These are phyloP conservation scores for Lycium barbarum DNA, from an alignment of 257 asterid genomes.

Conservation along the genomic window DNA sequence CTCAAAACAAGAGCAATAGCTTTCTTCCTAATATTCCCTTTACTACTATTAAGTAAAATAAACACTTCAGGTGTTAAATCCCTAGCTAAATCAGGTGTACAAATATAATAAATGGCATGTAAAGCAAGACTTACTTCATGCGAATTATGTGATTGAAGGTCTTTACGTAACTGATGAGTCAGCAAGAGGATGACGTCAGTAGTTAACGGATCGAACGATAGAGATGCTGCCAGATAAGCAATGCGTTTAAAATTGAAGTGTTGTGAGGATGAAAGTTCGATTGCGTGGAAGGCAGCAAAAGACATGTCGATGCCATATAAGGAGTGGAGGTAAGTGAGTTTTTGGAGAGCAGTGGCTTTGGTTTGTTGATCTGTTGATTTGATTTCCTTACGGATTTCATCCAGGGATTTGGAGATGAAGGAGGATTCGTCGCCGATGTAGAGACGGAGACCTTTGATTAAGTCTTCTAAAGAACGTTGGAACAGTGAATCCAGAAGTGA, in stretches of 20 bases:
- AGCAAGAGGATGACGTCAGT: conserved; percentile 90
- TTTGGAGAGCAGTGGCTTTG: conserved; percentile 78
- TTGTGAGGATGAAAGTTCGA: conserved; percentile 82
- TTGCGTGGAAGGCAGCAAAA: conserved; percentile 85
- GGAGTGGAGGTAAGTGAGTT: conserved; percentile 81
- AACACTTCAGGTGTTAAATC: conserved; percentile 88
- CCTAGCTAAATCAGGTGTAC: conserved; percentile 76
- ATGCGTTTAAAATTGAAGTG: conserved; percentile 65
- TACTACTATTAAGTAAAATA: conserved; percentile 61
- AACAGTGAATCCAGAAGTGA: conserved; percentile 88
- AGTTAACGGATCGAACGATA: conserved; percentile 73
- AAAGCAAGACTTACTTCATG: conserved; percentile 87
- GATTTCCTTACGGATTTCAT: conserved; percentile 95
- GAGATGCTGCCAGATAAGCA: conserved; percentile 78
- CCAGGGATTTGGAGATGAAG: conserved; percentile 65
- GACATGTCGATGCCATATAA: conserved; percentile 78
- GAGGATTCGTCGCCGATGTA: conserved; percentile 50
- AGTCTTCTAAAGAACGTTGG: conserved; percentile 80
- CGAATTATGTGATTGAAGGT: conserved; percentile 63
- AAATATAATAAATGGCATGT: conserved; percentile 64
- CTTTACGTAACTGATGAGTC: conserved; percentile 94
- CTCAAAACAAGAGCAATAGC: conserved; percentile 69
- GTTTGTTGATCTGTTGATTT: conserved; percentile 76
- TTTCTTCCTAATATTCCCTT: conserved; percentile 63
- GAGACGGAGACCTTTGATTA: conserved; percentile 79